These are phyloP conservation scores for Moesziomyces parantarcticus DNA, from an alignment of 1,284 basidiomycete species.

Conservation along the genomic window DNA sequence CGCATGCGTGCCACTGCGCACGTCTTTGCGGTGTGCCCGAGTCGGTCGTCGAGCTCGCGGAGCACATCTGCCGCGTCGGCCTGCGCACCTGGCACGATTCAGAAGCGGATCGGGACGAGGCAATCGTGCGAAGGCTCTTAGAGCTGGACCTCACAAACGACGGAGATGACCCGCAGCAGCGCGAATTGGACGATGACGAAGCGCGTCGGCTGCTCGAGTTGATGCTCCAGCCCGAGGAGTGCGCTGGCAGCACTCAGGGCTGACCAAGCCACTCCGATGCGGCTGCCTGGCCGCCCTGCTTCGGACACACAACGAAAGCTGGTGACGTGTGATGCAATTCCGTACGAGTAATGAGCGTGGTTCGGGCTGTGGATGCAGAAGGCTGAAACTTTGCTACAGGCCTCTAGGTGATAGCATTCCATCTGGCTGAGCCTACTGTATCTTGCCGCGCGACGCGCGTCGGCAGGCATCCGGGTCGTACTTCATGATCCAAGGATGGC, in stretches of 20 bases:
- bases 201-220: constrained; percentile 17
- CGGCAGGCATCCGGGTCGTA: constrained; percentile 70
- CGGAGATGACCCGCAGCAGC: background rate
- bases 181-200: constrained; percentile 9
- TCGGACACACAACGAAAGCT: background rate
- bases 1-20: constrained; percentile 44
- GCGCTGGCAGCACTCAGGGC: too few species aligned
- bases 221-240: constrained; percentile 13
- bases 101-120: constrained; percentile 25
- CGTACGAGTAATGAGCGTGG: background rate
- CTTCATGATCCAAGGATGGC: constrained; percentile 92
- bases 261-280: too few species aligned
- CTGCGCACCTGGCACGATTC: constrained; percentile 24
- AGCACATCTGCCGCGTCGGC: constrained; percentile 15
- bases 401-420: background rate
- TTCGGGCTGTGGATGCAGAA: constrained; percentile 2
- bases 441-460: constrained; percentile 52
- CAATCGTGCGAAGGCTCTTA: constrained; percentile 30
- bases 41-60: constrained; percentile 32
- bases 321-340: constrained; percentile 6
- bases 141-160: constrained; percentile 20
- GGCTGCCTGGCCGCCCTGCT: too few species aligned
- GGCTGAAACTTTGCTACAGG: background rate
- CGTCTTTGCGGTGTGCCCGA: constrained; percentile 43
- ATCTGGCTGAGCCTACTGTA: constrained; percentile 13